Percentiles rank a stretch among this genome's conserved stretches.
Conservation (phyloP, 148 eudicot genomes). For the Agrostemma githago region DNA sequence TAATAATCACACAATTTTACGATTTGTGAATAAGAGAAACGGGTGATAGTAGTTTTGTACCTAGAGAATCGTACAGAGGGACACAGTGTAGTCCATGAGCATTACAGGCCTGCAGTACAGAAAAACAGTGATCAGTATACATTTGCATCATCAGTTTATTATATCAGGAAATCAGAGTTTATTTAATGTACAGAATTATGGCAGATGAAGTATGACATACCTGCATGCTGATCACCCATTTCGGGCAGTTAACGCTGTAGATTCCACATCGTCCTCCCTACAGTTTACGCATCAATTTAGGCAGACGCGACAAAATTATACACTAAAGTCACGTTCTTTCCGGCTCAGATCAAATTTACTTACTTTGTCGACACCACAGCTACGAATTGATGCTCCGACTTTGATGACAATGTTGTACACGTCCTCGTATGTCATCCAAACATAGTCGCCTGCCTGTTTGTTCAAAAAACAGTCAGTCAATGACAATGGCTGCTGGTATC, state of each 20-base stretch:
- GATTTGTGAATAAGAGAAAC: not conserved
- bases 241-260: conserved; percentile 72
- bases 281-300: not conserved
- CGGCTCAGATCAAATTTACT: conserved; percentile 5
- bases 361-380: conserved; percentile 62
- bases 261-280: conserved; percentile 92
- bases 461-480: not conserved
- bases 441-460: conserved; percentile 58
- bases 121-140: no score
- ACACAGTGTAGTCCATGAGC: conserved; percentile 88
- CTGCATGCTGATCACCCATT: conserved; percentile 95
- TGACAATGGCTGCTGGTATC: no score
- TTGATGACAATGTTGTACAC: conserved; percentile 58
- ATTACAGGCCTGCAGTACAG: conserved; percentile 79
- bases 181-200: not conserved
- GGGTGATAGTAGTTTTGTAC: conserved; percentile 27
- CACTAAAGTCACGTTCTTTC: not conserved
- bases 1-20: not conserved
- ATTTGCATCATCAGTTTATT: no score
- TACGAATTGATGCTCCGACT: conserved; percentile 73
- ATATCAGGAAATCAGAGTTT: not conserved
- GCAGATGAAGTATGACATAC: conserved; percentile 31
- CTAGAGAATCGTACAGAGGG: conserved; percentile 90
- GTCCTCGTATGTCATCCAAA: conserved; percentile 76
- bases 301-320: not conserved